Evolutionary conservation across 192 early-diverging fungal genomes (phyloP), one percentile per base, ranked within the genome.

Genomic region (Backusella circina): DNA sequence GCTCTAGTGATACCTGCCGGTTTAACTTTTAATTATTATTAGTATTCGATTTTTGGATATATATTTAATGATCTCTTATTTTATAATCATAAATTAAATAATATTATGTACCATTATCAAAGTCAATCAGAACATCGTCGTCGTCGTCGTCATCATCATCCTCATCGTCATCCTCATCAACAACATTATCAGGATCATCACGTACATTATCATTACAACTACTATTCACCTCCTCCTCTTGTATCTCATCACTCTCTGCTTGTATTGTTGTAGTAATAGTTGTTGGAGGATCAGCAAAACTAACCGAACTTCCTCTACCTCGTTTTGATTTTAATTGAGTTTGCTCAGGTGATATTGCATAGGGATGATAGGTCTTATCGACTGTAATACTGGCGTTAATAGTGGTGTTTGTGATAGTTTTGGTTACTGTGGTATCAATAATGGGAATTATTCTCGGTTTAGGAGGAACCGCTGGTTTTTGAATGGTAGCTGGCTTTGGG

Each of bases 71-170:
- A 47, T 47, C 44, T 47, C 54, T 57, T 57, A 57, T 57, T 47
- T 47, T n/a, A 47, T 47, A 15, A 15, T 16, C 15, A 15, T 39
- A 39, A 13, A 39, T 39, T 39, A 12, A 39, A 67, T 67, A 67
- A 38, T 38, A 38, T 38, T 68, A 35, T 67, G 7, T 68, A 13
- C 37, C 13, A 32, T 73, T 37, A 37, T 54, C 31, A 47, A 61
- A 61, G 5, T 67, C 67, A 51, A 73, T 77, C 75, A 71, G 79
- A 54, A 82, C 77, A 33, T 79, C 39, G 6, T 82, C 81, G 30
- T 86, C 81, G 13, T 86, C 82, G 23, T 85, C 82, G 0, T 79
- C 83, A 3, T 84, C 81, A 65, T 82, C 77, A 0, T 66, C 73
- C 23, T 82, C 75, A 9, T 85, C 82, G 10, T 84, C 84, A 18